These are phyloP conservation scores for Phyllosticta citrichinensis DNA, from an alignment of 2,329 filamentous ascomycete genomes.

Conservation along the genomic window DNA sequence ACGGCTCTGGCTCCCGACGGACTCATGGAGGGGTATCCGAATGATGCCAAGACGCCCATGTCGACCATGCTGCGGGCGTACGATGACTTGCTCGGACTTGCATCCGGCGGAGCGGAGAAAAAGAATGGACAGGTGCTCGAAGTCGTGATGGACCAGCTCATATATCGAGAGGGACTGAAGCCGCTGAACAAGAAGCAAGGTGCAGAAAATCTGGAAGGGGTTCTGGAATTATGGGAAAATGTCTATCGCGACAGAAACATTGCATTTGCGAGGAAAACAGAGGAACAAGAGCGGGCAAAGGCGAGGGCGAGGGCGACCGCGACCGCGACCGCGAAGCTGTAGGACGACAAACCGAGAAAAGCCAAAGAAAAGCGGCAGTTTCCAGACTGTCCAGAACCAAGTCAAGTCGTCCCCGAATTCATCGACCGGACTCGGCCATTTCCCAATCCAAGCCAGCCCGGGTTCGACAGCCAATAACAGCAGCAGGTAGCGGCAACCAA, in stretches of 20 bases:
- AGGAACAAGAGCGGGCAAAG: conserved; percentile 2
- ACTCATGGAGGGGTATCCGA: conserved; percentile 18
- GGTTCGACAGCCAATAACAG: neutral
- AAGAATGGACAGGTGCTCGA: conserved; percentile 20
- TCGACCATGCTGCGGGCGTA: conserved; percentile 21
- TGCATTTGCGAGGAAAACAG: conserved; percentile 12
- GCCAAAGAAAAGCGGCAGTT: neutral
- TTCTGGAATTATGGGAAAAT: conserved; percentile 14
- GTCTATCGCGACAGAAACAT: conserved; percentile 21
- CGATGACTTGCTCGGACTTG: conserved; percentile 15
- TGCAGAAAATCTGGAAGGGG: conserved; percentile 12
- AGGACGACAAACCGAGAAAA: neutral
- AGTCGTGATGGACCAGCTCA: conserved; percentile 17
- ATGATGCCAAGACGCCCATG: conserved; percentile 23
- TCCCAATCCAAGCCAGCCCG: neutral
- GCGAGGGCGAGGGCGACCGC: too few species aligned
- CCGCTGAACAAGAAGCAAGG: conserved; percentile 14
- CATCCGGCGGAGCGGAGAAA: conserved; percentile 1
- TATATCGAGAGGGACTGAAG: conserved; percentile 15
- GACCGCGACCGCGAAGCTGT: neutral
- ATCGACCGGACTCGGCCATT: neutral
- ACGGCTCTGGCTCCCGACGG: conserved; percentile 22
- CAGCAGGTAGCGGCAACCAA: neutral
- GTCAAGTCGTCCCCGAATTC: neutral
- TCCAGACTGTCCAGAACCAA: too few species aligned